phyloP scores from a whole-genome alignment of 2,329 filamentous ascomycete species.

The Pseudocercospora fuligena region DNA sequence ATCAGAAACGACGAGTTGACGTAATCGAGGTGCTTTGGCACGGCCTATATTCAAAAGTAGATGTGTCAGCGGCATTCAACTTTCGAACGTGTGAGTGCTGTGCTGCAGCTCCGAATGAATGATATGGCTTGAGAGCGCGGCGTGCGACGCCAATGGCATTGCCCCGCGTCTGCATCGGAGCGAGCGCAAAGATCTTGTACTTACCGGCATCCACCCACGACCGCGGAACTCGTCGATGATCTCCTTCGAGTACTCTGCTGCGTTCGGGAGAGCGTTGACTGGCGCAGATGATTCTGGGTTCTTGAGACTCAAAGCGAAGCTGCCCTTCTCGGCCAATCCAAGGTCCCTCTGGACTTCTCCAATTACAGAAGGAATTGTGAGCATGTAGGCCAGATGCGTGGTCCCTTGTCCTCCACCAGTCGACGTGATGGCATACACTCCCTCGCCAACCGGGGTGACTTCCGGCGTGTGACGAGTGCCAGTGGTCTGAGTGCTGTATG shows the following conservation, averaged over 20 bases:
- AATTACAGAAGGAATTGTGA: slow-evolving; percentile 72
- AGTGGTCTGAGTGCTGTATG: slow-evolving; percentile 77
- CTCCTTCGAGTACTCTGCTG: slow-evolving; percentile 72
- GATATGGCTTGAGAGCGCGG: too few relatives aligned
- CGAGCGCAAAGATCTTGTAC: neutral
- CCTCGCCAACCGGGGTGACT: slow-evolving; percentile 78
- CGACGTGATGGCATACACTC: slow-evolving; percentile 79
- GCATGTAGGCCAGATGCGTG: slow-evolving; percentile 78
- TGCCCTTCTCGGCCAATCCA: slow-evolving; percentile 72
- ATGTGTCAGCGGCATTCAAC: too few relatives aligned
- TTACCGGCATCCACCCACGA: slow-evolving; percentile 74
- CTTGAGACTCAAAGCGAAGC: slow-evolving; percentile 78
- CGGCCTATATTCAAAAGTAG: neutral
- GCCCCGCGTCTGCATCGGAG: too few relatives aligned
- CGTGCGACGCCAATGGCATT: too few relatives aligned
- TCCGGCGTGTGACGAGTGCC: slow-evolving; percentile 71
- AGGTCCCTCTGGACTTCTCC: slow-evolving; percentile 76
- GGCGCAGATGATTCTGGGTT: slow-evolving; percentile 76
- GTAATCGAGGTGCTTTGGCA: slow-evolving; percentile 68
- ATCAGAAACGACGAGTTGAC: slow-evolving; percentile 77
- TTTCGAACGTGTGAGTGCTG: too few relatives aligned
- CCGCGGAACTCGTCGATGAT: slow-evolving; percentile 75
- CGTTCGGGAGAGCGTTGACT: slow-evolving; percentile 65
- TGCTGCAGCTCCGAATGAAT: too few relatives aligned
- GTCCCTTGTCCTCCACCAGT: slow-evolving; percentile 62